phyloP scores from a whole-genome alignment of 2,329 filamentous ascomycete species.

The Gremmenia infestans region DNA sequence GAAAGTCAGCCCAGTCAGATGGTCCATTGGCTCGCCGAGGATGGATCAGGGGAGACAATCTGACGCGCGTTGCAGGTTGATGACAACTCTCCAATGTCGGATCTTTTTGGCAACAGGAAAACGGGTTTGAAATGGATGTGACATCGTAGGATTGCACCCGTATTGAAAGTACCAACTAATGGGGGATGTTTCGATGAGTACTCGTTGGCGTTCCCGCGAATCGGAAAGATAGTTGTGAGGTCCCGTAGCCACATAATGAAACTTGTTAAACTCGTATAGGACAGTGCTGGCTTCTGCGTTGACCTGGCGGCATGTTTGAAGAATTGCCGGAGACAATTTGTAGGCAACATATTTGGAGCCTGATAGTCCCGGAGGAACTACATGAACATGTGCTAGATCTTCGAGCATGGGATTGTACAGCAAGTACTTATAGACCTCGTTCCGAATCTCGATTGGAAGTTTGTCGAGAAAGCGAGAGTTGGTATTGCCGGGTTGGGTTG shows the following conservation, averaged over 20 bases:
- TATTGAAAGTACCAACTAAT: not conserved
- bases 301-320: not conserved
- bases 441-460: slow-evolving; percentile 45
- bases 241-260: not conserved
- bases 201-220: too few relatives aligned
- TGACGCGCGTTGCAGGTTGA: not conserved
- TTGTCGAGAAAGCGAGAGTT: not conserved
- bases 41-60: not conserved
- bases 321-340: not conserved
- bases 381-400: not conserved
- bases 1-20: not conserved
- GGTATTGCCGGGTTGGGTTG: not conserved
- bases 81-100: not conserved
- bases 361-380: not conserved
- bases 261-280: not conserved
- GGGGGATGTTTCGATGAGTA: too few relatives aligned
- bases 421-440: slow-evolving; percentile 42
- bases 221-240: not conserved
- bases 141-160: not conserved
- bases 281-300: not conserved
- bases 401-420: slow-evolving; percentile 5
- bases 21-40: not conserved
- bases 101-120: not conserved
- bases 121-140: not conserved
- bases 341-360: not conserved